Evolutionary conservation across 2,329 filamentous ascomycete species (phyloP), one percentile per base, ranked within the genome.

Genomic region (Cladosporium cucumerinum): DNA sequence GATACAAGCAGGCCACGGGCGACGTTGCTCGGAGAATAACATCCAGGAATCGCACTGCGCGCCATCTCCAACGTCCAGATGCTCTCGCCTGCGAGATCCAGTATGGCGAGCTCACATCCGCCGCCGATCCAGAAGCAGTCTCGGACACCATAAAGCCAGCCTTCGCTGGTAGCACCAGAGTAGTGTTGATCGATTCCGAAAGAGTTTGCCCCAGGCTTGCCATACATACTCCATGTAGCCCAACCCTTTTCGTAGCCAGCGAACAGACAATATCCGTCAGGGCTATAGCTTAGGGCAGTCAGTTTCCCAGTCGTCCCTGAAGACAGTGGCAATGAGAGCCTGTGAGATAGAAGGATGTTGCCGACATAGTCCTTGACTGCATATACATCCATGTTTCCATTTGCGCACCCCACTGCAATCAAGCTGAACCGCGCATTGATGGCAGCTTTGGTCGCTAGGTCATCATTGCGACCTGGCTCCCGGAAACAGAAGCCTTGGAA

Each of bases 151-250:
- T 85, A 83, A n/a, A 98, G 82, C 92, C 94, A 98, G 52, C 86
- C 84, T 74, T 99, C 94, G 30, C 84, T 85, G 72, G 95, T 94
- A 7, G 80, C 79, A 57, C 84, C 79, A 2, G 88, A 87, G 43
- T 92, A 81, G 2, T 80, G 78, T 28, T 82, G 81, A 71, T 96
- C 91, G 14, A 86, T 83, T 7, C 85, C 83, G 75, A 98, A 98
- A 74, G 92, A 97, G 70, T 87, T 92, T 63, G 90, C 93, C 16
- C 93, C 89, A 2, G 89, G 85, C 77, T 97, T 97, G 36, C 95
- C 95, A 77, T 96, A 99, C 43, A 98, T 95, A 75, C 94, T 98
- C 94, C 94, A 99, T 55, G 89, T 94, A 5, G 91, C 90, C 95
- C 95, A 99, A 0, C 95, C 96, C 65, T 89, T 88, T 72, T 95